Conservation (phyloP, 2,329 filamentous ascomycete species). For the Xylaria sp. region DNA sequence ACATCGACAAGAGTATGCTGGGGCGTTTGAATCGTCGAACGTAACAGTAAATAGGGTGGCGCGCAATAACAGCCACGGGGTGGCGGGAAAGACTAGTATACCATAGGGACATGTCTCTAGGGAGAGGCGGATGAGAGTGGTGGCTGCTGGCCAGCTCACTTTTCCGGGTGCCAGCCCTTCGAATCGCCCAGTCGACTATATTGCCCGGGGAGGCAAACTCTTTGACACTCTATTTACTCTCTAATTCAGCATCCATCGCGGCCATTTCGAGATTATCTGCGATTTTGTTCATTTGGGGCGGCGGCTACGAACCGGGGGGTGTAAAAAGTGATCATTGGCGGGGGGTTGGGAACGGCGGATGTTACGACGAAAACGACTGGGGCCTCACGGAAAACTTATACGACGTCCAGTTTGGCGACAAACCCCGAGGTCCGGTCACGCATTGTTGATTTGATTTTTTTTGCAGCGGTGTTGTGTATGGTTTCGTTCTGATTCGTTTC, state of each 20-base stretch:
- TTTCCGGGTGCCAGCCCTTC: slow-evolving; percentile 4
- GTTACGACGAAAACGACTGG: slow-evolving; percentile 15
- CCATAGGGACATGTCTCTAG: slow-evolving; percentile 4
- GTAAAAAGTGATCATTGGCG: slow-evolving; percentile 15
- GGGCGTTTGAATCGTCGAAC: slow-evolving; percentile 50
- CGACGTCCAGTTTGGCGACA: slow-evolving; percentile 35
- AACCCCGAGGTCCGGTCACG: slow-evolving; percentile 31
- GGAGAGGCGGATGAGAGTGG: slow-evolving; percentile 15
- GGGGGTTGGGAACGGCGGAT: no score
- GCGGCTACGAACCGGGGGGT: slow-evolving; percentile 21
- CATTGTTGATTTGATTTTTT: slow-evolving; percentile 29
- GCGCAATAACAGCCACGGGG: slow-evolving; percentile 9
- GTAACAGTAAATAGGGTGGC: slow-evolving; percentile 9
- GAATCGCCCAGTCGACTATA: slow-evolving; percentile 9
- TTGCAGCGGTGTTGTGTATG: slow-evolving; percentile 17
- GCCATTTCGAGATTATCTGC: slow-evolving; percentile 21
- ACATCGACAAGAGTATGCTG: slow-evolving; percentile 60
- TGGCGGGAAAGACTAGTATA: slow-evolving; percentile 12
- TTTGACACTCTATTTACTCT: slow-evolving; percentile 21
- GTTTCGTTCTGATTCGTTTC: slow-evolving; percentile 15
- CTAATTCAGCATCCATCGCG: slow-evolving; percentile 12
- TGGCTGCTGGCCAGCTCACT: slow-evolving; percentile 26
- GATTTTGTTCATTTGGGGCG: slow-evolving; percentile 19
- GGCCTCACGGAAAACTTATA: slow-evolving; percentile 27
- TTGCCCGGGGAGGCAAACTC: slow-evolving; percentile 5